These are phyloP conservation scores for Kwoniella botswanensis DNA, from an alignment of 768 basidiomycete genomes.

Conservation along the genomic window DNA sequence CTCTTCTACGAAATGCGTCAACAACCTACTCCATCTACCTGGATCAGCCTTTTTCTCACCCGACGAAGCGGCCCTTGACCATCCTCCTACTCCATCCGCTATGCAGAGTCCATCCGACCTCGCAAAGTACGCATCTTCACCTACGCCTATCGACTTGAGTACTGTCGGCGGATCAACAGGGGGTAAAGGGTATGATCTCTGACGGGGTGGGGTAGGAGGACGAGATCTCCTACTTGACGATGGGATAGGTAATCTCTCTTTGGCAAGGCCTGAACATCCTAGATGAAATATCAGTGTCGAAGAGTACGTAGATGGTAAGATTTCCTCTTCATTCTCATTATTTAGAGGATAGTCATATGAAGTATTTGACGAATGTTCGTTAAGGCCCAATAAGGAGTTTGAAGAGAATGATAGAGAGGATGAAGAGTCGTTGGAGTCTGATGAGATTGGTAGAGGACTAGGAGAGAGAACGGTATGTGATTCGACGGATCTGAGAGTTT, in stretches of 20 bases:
- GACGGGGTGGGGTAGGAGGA: slow-evolving; percentile 35
- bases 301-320: slow-evolving; percentile 19
- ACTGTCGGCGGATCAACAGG: slow-evolving; percentile 44
- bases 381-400: slow-evolving; percentile 11
- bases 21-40: slow-evolving; percentile 65
- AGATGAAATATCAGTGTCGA: slow-evolving; percentile 64
- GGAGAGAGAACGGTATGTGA: slow-evolving; percentile 34
- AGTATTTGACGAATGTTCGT: slow-evolving; percentile 18
- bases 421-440: slow-evolving; percentile 14
- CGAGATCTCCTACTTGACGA: slow-evolving; percentile 34
- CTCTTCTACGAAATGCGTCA: slow-evolving; percentile 75
- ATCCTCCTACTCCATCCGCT: slow-evolving; percentile 94
- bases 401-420: slow-evolving; percentile 17
- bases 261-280: slow-evolving; percentile 85
- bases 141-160: slow-evolving; percentile 62
- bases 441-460: slow-evolving; percentile 7
- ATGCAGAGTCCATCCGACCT: slow-evolving; percentile 80
- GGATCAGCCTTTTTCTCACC: slow-evolving; percentile 60
- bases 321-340: slow-evolving; percentile 1
- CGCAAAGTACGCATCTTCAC: slow-evolving; percentile 84
- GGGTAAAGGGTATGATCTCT: slow-evolving; percentile 53
- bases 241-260: slow-evolving; percentile 59
- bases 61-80: slow-evolving; percentile 63
- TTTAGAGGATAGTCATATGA: slow-evolving; percentile 4
- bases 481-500: slow-evolving; percentile 24